Conservation (phyloP, 805 yeast species). For the Kazachstania bromeliacearum region DNA sequence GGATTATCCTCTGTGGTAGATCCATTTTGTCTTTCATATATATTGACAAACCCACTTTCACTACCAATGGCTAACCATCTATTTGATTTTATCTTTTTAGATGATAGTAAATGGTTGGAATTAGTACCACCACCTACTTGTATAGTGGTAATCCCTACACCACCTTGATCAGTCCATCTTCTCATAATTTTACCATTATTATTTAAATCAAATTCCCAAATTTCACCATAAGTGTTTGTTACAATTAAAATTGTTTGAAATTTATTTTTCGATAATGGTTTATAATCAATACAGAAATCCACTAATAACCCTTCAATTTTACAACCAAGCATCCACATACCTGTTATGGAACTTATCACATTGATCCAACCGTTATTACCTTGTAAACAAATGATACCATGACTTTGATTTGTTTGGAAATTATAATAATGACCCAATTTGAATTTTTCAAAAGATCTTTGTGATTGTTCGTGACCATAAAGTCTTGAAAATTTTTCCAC, state of each 20-base stretch:
- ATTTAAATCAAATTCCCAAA: slow-evolving; percentile 72
- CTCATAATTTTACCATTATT: slow-evolving; percentile 40
- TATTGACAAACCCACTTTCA: slow-evolving; percentile 78
- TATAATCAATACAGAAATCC: slow-evolving; percentile 47
- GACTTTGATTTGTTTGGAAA: slow-evolving; percentile 24
- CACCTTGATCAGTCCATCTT: slow-evolving; percentile 82
- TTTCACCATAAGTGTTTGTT: slow-evolving; percentile 71
- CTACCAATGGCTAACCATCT: slow-evolving; percentile 87
- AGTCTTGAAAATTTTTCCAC: slow-evolving; percentile 80
- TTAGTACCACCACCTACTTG: slow-evolving; percentile 54
- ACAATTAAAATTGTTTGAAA: slow-evolving; percentile 38
- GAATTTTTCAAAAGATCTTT: slow-evolving; percentile 81
- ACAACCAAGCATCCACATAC: slow-evolving; percentile 82
- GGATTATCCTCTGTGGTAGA: slow-evolving; percentile 8
- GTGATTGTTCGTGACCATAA: slow-evolving; percentile 85
- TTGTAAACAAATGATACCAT: slow-evolving; percentile 63
- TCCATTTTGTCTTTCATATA: slow-evolving; percentile 51
- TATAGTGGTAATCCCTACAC: slow-evolving; percentile 71
- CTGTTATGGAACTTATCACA: slow-evolving; percentile 60
- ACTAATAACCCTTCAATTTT: slow-evolving; percentile 80
- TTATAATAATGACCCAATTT: slow-evolving; percentile 44
- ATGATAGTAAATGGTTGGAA: slow-evolving; percentile 22
- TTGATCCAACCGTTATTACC: slow-evolving; percentile 93
- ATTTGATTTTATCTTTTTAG: slow-evolving; percentile 29
- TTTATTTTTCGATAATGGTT: slow-evolving; percentile 15